Base-by-base conservation (phyloP, 73 alveolate genomes). In the Stentor roeselii region DNA sequence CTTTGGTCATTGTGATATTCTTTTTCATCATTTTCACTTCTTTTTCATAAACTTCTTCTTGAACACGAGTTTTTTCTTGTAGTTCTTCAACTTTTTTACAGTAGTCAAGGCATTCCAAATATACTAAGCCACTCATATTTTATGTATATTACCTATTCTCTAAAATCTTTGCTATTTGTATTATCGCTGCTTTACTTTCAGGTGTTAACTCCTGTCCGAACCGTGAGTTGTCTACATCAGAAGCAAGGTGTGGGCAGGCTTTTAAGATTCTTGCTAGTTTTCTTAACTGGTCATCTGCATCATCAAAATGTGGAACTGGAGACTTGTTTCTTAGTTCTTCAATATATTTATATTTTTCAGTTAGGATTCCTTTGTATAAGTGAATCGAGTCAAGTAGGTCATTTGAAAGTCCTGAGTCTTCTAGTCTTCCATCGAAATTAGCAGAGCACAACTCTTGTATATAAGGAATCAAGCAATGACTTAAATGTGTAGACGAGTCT, bases 401-500 rank as follows among this genome's bases (percentile, higher is more conserved):
- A 35, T 67, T 83, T 14, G 89, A 88, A 21, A 86, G 39, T 32
- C 84, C 93, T 27, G 60, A 36, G 15, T 91, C 90, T n/a, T 87
- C 95, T 36, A 93, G 86, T 4, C 86, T 82, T 36, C 59, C 41
- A 0, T 83, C 27, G 21, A 90, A 77, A 59, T 93, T 90, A 38
- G 86, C 61, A 41, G 84, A 59, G 1, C 86, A 93, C 21, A 93
- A n/a, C 31, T 77, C 74, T 32, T 82, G 78, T 3, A 93, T 74
- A 78, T 90, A 90, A 39, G 90, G 92, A 37, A 82, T 60, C 4
- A 93, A 86, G 39, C 76, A 84, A 36, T 84, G 86, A 3, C 96
- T 94, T 39, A 93, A 93, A 77, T 91, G 95, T 58, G 84, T 78
- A 37, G 94, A 84, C 3, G 98, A 96, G 60, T 94, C 98, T 75